Evolutionary conservation across 2,329 filamentous ascomycete species (phyloP), one percentile per base, ranked within the genome.

Genomic region (Grosmannia huntii): DNA sequence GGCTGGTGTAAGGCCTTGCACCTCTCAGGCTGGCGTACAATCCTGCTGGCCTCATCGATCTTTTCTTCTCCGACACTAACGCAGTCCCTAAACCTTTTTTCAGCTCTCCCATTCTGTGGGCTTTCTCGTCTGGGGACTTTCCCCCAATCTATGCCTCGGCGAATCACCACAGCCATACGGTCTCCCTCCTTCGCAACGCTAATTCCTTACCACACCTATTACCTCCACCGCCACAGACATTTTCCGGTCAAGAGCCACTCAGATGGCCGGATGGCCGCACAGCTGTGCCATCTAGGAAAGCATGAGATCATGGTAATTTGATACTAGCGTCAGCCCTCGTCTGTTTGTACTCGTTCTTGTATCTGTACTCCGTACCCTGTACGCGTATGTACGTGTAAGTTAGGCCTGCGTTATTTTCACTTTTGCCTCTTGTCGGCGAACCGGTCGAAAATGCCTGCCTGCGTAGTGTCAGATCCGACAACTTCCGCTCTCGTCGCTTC

Each of bases 71-170:
- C 36, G 52, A 28, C 41, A 54, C 59, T 58, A 60, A 56, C 49
- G 56, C 49, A 55, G 21, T 49, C 16, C 53, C 59, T 58, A 60
- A 60, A 56, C 56, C 59, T 60, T 60, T 58, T 58, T 57, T 60
- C 56, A 58, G 56, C 56, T 60, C 19, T 33, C 31, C 31, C 31
- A 33, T 33, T 33, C 31, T 33, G 31, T 33, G 31, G 31, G 31
- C 31, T 33, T n/a, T n/a, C 31, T 28, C 48, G 49, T 28, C 27
- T 38, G 7, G 12, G 14, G 54, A 19, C 48, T 25, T 25, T 48
- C 25, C n/a, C n/a, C 12, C 19, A 31, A 36, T 12, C 4, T 49
- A 23, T 49, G 33, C 11, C 3, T 23, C 31, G 27, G 23, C 54
- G 54, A 48, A 48, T 48, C 44, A 56, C 27, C 25, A 49, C 36